A percentile compares a stretch with the other conserved stretches of the same genome.
phyloP scores from a whole-genome alignment of 2,329 filamentous ascomycete species.

The Diaporthe nobilis region DNA sequence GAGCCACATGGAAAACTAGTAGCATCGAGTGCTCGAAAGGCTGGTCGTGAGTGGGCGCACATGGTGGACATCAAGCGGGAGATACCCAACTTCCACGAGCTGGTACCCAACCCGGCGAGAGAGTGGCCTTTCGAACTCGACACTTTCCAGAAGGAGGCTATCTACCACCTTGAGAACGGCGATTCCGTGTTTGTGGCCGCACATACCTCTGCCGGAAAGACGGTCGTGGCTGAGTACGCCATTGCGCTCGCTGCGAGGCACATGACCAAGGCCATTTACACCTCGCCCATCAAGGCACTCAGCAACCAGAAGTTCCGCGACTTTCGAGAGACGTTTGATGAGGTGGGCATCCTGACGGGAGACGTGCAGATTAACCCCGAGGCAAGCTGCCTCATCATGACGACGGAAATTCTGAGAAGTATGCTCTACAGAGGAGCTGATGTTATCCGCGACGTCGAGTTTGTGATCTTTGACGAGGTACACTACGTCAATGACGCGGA shows the following conservation, averaged over 20 bases:
- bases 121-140: constrained; percentile 98
- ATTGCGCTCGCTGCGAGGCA: constrained; percentile 97
- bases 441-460: constrained; percentile 96
- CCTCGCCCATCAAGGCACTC: constrained; percentile 96
- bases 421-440: constrained; percentile 98
- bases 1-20: constrained; percentile 86
- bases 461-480: constrained; percentile 98
- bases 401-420: constrained; percentile 95
- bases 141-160: constrained; percentile 97
- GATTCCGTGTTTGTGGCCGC: constrained; percentile 98
- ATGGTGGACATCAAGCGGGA: constrained; percentile 97
- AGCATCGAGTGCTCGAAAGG: constrained; percentile 78
- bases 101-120: constrained; percentile 95
- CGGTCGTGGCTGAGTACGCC: constrained; percentile 97
- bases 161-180: constrained; percentile 96
- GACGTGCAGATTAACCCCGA: constrained; percentile 98
- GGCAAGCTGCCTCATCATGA: constrained; percentile 99
- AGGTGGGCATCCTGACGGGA: constrained; percentile 96
- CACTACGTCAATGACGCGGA: constrained; percentile 98
- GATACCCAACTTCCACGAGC: constrained; percentile 92
- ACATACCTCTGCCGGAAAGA: constrained; percentile 98
- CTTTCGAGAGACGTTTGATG: constrained; percentile 90
- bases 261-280: constrained; percentile 99
- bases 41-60: constrained; percentile 93
- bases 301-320: constrained; percentile 99